phyloP scores from a whole-genome alignment of 495 filamentous ascomycete species.

The Daldinia bambusicola region DNA sequence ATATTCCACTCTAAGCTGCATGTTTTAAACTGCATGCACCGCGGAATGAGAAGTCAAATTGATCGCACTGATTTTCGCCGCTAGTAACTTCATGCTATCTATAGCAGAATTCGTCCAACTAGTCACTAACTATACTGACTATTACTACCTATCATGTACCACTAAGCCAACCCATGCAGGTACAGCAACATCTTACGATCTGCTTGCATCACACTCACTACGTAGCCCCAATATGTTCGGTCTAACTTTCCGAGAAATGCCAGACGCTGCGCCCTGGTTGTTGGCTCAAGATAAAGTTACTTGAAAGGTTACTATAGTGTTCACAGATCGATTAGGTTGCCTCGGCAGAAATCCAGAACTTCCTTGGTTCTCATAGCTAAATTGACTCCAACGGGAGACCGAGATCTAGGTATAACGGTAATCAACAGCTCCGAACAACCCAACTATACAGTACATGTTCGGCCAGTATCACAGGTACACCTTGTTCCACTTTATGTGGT shows the following conservation, averaged over 20 bases:
- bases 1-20: not conserved
- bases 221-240: slow-evolving; percentile 7
- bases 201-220: slow-evolving; percentile 14
- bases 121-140: not conserved
- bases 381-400: slow-evolving; percentile 20
- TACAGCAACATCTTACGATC: slow-evolving; percentile 19
- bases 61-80: not conserved
- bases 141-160: slow-evolving; percentile 3
- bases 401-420: slow-evolving; percentile 27
- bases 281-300: slow-evolving; percentile 36
- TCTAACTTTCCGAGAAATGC: slow-evolving; percentile 9
- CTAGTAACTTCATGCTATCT: not conserved
- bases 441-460: slow-evolving; percentile 4
- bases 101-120: slow-evolving; percentile 3
- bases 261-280: slow-evolving; percentile 9
- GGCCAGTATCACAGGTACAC: slow-evolving; percentile 20
- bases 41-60: not conserved
- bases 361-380: slow-evolving; percentile 4
- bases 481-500: slow-evolving; percentile 2
- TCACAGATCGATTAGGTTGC: slow-evolving; percentile 19
- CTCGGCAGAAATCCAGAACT: slow-evolving; percentile 17
- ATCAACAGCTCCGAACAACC: slow-evolving; percentile 6
- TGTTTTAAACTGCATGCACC: not conserved
- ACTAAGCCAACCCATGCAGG: slow-evolving; percentile 35
- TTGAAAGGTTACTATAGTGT: slow-evolving; percentile 4